These are phyloP conservation scores for Cicer cuneatum DNA, from an alignment of 306 rosid genomes.

Conservation along the genomic window DNA sequence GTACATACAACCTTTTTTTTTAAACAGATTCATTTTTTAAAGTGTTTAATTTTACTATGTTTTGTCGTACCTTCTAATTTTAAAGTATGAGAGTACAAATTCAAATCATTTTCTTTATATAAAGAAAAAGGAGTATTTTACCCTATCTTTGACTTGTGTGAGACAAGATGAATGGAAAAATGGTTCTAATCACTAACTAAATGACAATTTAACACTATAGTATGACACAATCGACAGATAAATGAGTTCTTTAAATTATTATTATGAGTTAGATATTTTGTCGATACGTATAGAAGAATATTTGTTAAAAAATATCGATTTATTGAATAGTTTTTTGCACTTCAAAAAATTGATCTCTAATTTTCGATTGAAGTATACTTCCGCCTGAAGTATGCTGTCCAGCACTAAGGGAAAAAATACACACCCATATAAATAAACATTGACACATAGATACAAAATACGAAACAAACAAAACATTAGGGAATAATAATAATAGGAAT, in stretches of 20 bases:
- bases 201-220: no score
- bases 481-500: slow-evolving; percentile 43
- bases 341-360: no score
- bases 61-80: not conserved
- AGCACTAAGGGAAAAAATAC: not conserved
- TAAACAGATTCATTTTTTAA: not conserved
- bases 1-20: slow-evolving; percentile 1
- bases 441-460: slow-evolving; percentile 29
- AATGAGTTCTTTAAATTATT: no score
- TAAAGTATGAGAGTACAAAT: slow-evolving; percentile 9
- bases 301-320: no score
- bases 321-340: no score
- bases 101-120: slow-evolving; percentile 29
- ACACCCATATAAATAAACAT: not conserved
- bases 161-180: slow-evolving; percentile 45
- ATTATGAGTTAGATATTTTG: no score
- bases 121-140: slow-evolving; percentile 35
- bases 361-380: no score
- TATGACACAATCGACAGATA: no score
- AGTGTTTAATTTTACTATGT: not conserved
- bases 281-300: no score
- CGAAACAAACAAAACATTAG: slow-evolving; percentile 38
- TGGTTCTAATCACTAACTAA: slow-evolving; percentile 23
- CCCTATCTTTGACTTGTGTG: slow-evolving; percentile 33
- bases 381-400: not conserved